Percentiles rank a stretch among this genome's conserved stretches.
These are phyloP conservation scores for Fraxinus pennsylvanica DNA, from an alignment of 257 asterid genomes.

Conservation along the genomic window DNA sequence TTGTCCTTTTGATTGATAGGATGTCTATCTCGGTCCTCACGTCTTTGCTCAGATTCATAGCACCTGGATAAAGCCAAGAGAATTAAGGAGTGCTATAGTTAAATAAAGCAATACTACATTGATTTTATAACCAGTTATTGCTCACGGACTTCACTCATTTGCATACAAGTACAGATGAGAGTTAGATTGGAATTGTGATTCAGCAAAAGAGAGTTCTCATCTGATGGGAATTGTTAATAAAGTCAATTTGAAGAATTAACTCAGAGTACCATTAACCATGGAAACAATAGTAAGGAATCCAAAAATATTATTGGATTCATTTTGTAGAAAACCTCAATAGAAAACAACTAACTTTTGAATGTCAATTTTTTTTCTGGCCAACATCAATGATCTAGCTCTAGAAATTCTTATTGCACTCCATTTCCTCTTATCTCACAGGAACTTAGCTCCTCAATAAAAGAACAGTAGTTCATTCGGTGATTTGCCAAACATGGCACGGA, in stretches of 20 bases:
- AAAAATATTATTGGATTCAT: not conserved
- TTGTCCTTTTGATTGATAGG: constrained; percentile 83
- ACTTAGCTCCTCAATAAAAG: not conserved
- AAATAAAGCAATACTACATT: not conserved
- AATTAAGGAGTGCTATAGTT: not conserved
- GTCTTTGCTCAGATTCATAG: constrained; percentile 77
- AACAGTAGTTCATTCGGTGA: not conserved
- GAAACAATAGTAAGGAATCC: not conserved
- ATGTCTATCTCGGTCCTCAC: constrained; percentile 91
- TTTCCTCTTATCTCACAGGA: not conserved
- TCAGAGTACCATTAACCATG: not conserved
- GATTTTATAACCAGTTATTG: not conserved
- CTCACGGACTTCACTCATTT: not conserved
- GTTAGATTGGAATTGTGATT: not conserved
- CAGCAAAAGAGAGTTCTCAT: not conserved
- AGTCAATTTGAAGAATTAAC: not conserved
- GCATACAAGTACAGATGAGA: not conserved
- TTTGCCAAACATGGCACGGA: not conserved
- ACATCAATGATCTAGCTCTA: not conserved
- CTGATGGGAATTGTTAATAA: not conserved
- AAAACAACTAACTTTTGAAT: not conserved
- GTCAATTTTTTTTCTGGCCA: not conserved
- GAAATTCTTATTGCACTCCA: not conserved
- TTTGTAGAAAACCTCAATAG: not conserved
- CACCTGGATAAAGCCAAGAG: constrained; percentile 54